These are phyloP conservation scores for Crithidia expoeki DNA, from an alignment of 208 protist species.

Conservation along the genomic window DNA sequence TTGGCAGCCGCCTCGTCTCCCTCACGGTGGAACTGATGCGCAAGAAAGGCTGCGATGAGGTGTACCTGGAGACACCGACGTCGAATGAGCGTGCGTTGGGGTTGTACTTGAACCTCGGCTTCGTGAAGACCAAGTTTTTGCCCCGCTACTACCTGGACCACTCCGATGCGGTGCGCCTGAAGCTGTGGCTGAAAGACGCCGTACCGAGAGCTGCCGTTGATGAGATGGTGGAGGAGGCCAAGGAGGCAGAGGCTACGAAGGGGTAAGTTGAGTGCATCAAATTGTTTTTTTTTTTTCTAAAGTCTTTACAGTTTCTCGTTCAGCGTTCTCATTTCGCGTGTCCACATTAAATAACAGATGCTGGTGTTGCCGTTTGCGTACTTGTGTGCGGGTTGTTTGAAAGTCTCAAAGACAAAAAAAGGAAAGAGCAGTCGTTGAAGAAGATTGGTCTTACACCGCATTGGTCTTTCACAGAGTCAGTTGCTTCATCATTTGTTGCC, in stretches of 20 bases:
- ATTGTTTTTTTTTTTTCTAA: neutral
- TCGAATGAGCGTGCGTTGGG: constrained; percentile 91
- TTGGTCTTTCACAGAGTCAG: too few relatives aligned
- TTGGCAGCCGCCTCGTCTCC: constrained; percentile 92
- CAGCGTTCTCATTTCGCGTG: too few relatives aligned
- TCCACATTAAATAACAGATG: too few relatives aligned
- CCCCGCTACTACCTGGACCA: constrained; percentile 94
- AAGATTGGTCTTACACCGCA: too few relatives aligned
- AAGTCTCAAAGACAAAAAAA: too few relatives aligned
- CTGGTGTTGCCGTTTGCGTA: too few relatives aligned
- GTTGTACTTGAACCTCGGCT: constrained; percentile 97
- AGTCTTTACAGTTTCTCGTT: too few relatives aligned
- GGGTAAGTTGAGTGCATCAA: neutral
- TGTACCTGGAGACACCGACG: constrained; percentile 96
- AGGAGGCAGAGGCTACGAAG: neutral
- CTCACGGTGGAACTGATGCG: constrained; percentile 94
- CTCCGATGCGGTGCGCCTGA: constrained; percentile 94
- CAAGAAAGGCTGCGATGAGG: constrained; percentile 87
- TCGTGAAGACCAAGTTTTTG: constrained; percentile 89
- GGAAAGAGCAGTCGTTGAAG: too few relatives aligned
- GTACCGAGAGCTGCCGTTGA: constrained; percentile 21
- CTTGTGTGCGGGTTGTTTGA: too few relatives aligned
- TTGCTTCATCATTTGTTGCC: neutral
- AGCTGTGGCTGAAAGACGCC: constrained; percentile 88
- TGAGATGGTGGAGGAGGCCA: neutral